Evolutionary conservation across 371 early-diverging fungal species (phyloP), one percentile per base, ranked within the genome.

Genomic region (Apophysomyces trapeziformis): DNA sequence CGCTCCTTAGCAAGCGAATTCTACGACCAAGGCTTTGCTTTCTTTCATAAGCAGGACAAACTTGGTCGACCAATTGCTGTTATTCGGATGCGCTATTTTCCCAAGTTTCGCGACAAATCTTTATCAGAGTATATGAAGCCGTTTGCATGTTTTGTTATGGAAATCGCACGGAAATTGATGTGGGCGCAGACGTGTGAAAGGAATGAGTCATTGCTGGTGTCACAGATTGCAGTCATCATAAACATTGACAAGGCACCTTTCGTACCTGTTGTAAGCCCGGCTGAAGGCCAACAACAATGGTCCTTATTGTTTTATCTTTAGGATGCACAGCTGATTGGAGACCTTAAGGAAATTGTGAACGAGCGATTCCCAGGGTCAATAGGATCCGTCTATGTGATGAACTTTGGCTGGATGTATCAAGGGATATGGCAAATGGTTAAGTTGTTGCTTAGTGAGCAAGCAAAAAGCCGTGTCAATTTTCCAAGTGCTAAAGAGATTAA

Each of bases 321-420:
- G 79, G 82, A 81, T 38, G 72, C 75, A 21, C 66, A 70, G 56
- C 60, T 76, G 37, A 67, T 80, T 9, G 65, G 65, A 16, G 63
- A 63, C 16, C 63, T 80, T 41, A 57, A 71, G n/a, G 64, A 62
- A 1, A 65, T 80, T 13, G 64, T 77, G 44, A 74, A 76, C 41
- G 62, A 68, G 16, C 60, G 71, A 11, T 80, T 74, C 57, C 78
- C 78, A 0, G 76, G 74, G 0, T 68, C 69, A 44, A 61, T 83
- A 38, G 68, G 69, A 5, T 69, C 75, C 4, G 71, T 83, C 13
- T 71, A 77, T 64, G 72, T 80, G 1, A 64, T 83, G 57, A 83
- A 83, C 37, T 80, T 80, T 60, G 76, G 80, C 5, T 83, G 80
- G 83, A 67, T 77, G 64, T 80, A 80, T 68, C 80, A 80, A 65